Conservation (phyloP, 176 grass and related monocot genomes). For the Alopecurus myosuroides region DNA sequence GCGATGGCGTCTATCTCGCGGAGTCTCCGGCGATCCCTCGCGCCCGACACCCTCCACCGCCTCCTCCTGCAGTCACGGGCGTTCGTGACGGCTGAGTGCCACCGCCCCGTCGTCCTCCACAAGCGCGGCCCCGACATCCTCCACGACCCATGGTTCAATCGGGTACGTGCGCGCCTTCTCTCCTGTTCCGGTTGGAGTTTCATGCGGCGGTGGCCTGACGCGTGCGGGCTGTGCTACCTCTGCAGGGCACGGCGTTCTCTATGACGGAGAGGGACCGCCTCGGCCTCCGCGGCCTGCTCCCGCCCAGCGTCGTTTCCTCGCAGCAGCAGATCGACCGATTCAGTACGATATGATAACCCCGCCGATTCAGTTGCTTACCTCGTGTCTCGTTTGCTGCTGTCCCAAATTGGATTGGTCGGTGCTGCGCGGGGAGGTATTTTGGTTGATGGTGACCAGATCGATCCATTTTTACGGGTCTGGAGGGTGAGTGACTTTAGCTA, state of each 20-base stretch:
- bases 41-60: constrained; percentile 26
- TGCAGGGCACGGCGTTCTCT: constrained; percentile 86
- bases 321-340: constrained; percentile 94
- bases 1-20: constrained; percentile 50
- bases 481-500: neutral
- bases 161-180: constrained; percentile 28
- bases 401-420: neutral
- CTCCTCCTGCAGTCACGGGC: constrained; percentile 24
- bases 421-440: neutral
- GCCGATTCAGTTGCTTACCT: neutral
- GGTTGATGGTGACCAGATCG: constrained; percentile 4
- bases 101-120: constrained; percentile 76
- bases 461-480: neutral
- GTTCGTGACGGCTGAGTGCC: constrained; percentile 70
- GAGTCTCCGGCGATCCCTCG: constrained; percentile 52
- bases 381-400: neutral
- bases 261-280: constrained; percentile 94
- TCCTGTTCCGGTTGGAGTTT: neutral
- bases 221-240: neutral
- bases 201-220: neutral
- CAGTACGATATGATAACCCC: constrained; percentile 40
- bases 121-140: constrained; percentile 94
- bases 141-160: constrained; percentile 96
- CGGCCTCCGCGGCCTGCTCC: constrained; percentile 91
- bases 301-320: constrained; percentile 75